Percentiles rank a stretch among this genome's conserved stretches.
These are phyloP conservation scores for Metarhizium album DNA, from an alignment of 2,329 filamentous ascomycete genomes.

Conservation along the genomic window DNA sequence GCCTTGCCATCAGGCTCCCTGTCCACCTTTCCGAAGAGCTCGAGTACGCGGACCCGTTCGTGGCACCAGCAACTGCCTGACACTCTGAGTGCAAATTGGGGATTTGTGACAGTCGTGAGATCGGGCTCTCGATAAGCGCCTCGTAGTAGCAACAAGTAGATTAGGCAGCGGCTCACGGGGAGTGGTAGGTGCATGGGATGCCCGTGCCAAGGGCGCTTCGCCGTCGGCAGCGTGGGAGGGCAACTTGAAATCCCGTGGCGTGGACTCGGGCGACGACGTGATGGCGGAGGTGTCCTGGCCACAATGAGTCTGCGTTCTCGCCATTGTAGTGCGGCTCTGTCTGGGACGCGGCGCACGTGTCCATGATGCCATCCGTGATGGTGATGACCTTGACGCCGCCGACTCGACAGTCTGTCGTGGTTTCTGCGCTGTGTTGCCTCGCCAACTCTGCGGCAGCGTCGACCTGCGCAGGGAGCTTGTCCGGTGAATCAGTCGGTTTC, in stretches of 20 bases:
- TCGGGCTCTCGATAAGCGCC: conserved; percentile 40
- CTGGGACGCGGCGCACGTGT: conserved; percentile 53
- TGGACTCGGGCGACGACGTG: conserved; percentile 44
- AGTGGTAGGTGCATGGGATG: conserved; percentile 49
- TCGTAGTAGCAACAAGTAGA: conserved; percentile 47
- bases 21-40: conserved; percentile 45
- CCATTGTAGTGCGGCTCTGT: conserved; percentile 46
- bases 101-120: conserved; percentile 34
- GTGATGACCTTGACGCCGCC: conserved; percentile 55
- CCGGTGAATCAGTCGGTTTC: conserved; percentile 31
- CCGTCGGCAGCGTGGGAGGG: conserved; percentile 38
- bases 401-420: conserved; percentile 32
- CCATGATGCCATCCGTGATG: conserved; percentile 54
- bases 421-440: conserved; percentile 21
- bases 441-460: conserved; percentile 36
- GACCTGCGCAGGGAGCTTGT: conserved; percentile 34
- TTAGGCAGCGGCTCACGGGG: conserved; percentile 44
- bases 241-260: conserved; percentile 44
- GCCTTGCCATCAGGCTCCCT: conserved; percentile 40
- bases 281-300: conserved; percentile 39
- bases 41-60: conserved; percentile 44
- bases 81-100: conserved; percentile 41
- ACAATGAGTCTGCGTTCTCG: conserved; percentile 38
- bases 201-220: conserved; percentile 44
- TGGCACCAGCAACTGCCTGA: conserved; percentile 43